These are phyloP conservation scores for Penstemon barbatus DNA, from an alignment of 257 asterid species.

Conservation along the genomic window DNA sequence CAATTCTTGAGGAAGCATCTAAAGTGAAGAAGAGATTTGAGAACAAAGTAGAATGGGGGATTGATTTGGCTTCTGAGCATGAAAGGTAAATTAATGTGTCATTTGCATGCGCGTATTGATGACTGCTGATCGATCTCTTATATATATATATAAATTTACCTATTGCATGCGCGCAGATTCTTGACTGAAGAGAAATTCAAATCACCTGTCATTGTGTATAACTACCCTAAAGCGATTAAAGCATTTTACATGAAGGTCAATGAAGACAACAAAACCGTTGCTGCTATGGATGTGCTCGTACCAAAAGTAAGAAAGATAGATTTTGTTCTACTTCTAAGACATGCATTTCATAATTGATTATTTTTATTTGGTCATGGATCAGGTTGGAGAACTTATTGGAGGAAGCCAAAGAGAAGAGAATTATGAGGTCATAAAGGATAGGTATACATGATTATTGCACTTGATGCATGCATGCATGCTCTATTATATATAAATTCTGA, in stretches of 20 bases:
- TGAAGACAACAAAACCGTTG: slow-evolving; percentile 89
- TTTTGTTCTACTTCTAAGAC: neutral
- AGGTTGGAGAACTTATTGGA: slow-evolving; percentile 98
- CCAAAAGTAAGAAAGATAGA: slow-evolving; percentile 58
- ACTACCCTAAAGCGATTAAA: slow-evolving; percentile 91
- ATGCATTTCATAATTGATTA: neutral
- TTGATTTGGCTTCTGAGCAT: slow-evolving; percentile 96
- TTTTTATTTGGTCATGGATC: slow-evolving; percentile 3
- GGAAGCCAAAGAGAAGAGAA: slow-evolving; percentile 99
- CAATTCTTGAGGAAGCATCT: slow-evolving; percentile 74
- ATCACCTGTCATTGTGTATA: slow-evolving; percentile 88
- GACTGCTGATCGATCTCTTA: neutral
- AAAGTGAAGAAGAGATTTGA: slow-evolving; percentile 67
- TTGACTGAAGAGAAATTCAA: slow-evolving; percentile 90
- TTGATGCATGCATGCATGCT: no score
- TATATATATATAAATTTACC: neutral
- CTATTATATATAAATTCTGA: neutral
- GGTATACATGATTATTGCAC: slow-evolving; percentile 38
- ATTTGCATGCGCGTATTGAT: neutral
- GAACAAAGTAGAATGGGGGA: slow-evolving; percentile 94
- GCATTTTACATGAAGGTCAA: slow-evolving; percentile 98
- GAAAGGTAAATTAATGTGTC: slow-evolving; percentile 56
- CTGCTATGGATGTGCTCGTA: slow-evolving; percentile 99
- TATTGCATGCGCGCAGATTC: slow-evolving; percentile 50
- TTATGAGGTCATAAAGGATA: slow-evolving; percentile 67